Conservation (phyloP, 352 stramenopile genomes). For the Pythium brachiatum region DNA sequence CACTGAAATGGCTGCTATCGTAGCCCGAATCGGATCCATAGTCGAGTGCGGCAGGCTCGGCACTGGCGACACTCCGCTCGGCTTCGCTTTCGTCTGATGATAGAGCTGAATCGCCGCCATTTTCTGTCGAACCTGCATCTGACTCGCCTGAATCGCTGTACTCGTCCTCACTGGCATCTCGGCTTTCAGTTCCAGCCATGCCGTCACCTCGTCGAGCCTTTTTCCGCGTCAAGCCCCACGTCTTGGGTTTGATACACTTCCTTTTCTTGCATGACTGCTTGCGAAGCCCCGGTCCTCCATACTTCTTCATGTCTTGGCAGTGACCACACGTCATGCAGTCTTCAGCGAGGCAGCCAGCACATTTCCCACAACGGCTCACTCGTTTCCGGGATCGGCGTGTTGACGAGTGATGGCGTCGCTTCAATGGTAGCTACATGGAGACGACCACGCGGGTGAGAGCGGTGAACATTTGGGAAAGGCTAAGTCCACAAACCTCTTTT, state of each 20-base stretch:
- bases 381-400: conserved; percentile 51
- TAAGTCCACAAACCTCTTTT: neutral
- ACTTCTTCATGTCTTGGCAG: conserved; percentile 91
- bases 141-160: conserved; percentile 16
- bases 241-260: conserved; percentile 77
- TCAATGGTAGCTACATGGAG: conserved; percentile 24
- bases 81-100: conserved; percentile 19
- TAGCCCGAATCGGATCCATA: conserved; percentile 20
- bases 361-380: conserved; percentile 79
- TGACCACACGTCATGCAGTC: conserved; percentile 87
- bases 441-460: neutral
- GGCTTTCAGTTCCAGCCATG: neutral
- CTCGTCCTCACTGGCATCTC: conserved; percentile 7
- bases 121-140: conserved; percentile 12
- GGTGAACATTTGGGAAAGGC: neutral
- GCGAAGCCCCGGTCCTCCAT: conserved; percentile 75
- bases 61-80: neutral
- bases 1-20: conserved; percentile 20
- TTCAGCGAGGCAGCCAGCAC: conserved; percentile 64
- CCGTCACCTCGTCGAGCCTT: conserved; percentile 6
- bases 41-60: neutral
- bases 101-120: neutral
- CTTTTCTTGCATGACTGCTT: conserved; percentile 88
- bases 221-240: conserved; percentile 39
- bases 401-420: conserved; percentile 33